Percentiles rank a stretch among this genome's conserved stretches.
phyloP scores from a whole-genome alignment of 2,329 filamentous ascomycete genomes.

The Helotiales sp. region DNA sequence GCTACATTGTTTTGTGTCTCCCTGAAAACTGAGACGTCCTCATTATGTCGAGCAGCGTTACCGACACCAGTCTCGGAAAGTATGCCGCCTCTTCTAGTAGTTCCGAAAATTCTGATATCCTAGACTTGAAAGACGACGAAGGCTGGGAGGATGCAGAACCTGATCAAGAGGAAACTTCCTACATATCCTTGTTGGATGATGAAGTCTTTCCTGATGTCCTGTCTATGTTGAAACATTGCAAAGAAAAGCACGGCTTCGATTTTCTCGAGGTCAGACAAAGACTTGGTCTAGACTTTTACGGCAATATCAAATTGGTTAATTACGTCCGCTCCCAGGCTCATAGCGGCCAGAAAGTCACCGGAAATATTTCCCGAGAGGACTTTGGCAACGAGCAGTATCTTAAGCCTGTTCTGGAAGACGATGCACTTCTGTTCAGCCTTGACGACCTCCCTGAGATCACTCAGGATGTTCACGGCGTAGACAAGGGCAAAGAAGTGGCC shows the following conservation, averaged over 20 bases:
- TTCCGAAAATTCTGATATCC: constrained; percentile 43
- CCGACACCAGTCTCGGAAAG: constrained; percentile 14
- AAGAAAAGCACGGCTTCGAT: constrained; percentile 65
- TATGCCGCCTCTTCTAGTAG: constrained; percentile 37
- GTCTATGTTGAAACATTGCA: constrained; percentile 69
- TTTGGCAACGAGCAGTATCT: constrained; percentile 81
- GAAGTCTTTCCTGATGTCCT: constrained; percentile 62
- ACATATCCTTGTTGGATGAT: constrained; percentile 69
- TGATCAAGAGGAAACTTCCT: constrained; percentile 60
- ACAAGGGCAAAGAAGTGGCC: constrained; percentile 29
- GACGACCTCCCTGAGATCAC: constrained; percentile 68
- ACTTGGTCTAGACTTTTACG: constrained; percentile 69
- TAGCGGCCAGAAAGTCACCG: constrained; percentile 40
- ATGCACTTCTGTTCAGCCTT: constrained; percentile 82
- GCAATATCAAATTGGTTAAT: constrained; percentile 73
- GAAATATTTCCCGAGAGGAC: constrained; percentile 56
- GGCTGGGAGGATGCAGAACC: constrained; percentile 61
- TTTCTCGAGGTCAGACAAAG: constrained; percentile 59
- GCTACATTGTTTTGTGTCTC: constrained; percentile 1
- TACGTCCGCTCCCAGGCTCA: constrained; percentile 54
- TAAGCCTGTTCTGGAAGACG: constrained; percentile 83
- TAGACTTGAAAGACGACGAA: constrained; percentile 44
- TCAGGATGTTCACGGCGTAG: constrained; percentile 34
- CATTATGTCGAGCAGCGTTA: constrained; percentile 24
- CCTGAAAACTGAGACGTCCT: not conserved